These are phyloP conservation scores for Azolla pinnata DNA, from an alignment of 75 land plant species.

Conservation along the genomic window DNA sequence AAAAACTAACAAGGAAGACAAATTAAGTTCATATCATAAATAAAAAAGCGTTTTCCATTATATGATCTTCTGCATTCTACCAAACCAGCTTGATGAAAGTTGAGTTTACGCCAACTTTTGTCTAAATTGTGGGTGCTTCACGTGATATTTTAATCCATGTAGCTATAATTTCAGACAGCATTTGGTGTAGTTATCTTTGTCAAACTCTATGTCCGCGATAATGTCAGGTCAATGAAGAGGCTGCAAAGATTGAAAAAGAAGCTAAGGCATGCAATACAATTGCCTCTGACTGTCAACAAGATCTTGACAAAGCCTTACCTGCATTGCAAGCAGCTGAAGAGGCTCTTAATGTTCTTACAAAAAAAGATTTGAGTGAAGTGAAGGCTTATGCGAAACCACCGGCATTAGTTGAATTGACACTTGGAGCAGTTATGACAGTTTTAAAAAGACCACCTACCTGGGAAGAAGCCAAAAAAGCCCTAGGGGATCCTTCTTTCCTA, in stretches of 20 bases:
- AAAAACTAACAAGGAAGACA: too few species aligned
- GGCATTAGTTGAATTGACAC: constrained; percentile 24
- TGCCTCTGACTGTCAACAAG: constrained; percentile 27
- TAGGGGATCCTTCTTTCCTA: constrained; percentile 25
- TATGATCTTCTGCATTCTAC: too few species aligned
- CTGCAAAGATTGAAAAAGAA: constrained; percentile 23
- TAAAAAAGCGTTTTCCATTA: too few species aligned
- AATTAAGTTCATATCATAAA: too few species aligned
- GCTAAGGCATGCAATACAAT: constrained; percentile 25
- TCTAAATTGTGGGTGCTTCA: too few species aligned
- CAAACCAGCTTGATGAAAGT: too few species aligned
- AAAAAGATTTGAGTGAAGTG: constrained; percentile 29
- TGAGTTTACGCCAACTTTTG: too few species aligned
- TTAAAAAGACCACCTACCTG: constrained; percentile 24
- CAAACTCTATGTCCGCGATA: too few species aligned
- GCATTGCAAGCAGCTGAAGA: constrained; percentile 26
- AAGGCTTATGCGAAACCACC: constrained; percentile 35
- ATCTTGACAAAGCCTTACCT: constrained; percentile 28
- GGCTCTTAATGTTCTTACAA: constrained; percentile 26
- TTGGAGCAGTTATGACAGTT: constrained; percentile 29
- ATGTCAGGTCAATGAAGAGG: constrained; percentile 31
- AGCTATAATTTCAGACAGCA: too few species aligned
- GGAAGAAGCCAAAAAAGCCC: constrained; percentile 22
- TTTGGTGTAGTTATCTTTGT: too few species aligned
- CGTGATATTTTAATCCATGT: too few species aligned